A percentile compares a stretch with the other conserved stretches of the same genome.
Conservation (phyloP, 495 filamentous ascomycete species). For the Penicillium arizonense region DNA sequence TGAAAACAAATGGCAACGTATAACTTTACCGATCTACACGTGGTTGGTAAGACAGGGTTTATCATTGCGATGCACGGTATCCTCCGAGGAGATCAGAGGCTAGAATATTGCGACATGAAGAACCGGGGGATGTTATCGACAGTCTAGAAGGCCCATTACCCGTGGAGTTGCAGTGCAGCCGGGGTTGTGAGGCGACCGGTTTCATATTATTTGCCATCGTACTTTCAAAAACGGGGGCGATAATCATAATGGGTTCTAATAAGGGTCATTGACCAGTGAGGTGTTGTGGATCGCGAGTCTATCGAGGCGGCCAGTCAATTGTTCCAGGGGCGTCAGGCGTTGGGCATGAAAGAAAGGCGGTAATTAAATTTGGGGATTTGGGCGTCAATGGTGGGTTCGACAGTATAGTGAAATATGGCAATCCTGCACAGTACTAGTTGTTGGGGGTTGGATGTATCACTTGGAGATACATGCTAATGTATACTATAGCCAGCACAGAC, state of each 20-base stretch:
- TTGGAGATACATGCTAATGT: not conserved
- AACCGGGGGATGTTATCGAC: not conserved
- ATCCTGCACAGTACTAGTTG: not conserved
- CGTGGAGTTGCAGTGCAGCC: not conserved
- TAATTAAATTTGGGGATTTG: conserved; percentile 2
- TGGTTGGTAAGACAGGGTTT: not conserved
- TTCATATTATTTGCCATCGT: conserved; percentile 1
- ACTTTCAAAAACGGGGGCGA: not conserved
- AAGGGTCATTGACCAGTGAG: not conserved
- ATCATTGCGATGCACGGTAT: not conserved
- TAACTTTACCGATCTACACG: not conserved
- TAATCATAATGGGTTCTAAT: not conserved
- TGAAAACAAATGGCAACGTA: not conserved
- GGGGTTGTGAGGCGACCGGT: not conserved
- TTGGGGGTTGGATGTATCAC: conserved; percentile 5
- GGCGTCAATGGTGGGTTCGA: conserved; percentile 9
- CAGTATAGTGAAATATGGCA: too few species aligned
- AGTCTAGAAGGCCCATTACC: conserved; percentile 3
- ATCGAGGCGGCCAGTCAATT: conserved; percentile 8
- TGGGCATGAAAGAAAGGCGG: conserved; percentile 25
- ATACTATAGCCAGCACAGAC: conserved; percentile 2
- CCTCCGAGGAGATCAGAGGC: not conserved
- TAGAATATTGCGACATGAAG: not conserved
- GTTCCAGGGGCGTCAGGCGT: conserved; percentile 19
- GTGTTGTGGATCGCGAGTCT: not conserved